Base-by-base conservation (phyloP, 768 basidiomycete species). In the Macrolepiota albuminosa region DNA sequence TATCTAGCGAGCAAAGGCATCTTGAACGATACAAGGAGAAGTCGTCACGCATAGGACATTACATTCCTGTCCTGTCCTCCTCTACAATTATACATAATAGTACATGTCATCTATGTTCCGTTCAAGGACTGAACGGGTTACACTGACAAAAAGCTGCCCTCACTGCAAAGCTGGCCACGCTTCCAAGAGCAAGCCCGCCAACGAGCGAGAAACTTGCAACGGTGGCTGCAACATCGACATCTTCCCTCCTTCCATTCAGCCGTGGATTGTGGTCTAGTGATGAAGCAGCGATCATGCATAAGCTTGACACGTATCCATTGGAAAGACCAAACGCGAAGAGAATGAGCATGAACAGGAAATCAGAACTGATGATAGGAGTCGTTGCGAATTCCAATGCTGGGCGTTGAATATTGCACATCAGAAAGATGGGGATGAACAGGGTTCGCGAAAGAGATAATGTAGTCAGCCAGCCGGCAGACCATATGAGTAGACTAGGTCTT, bases 181-280 rank as follows among this genome's bases (percentile, higher is more conserved):
- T 93, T 2, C 95, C 95, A 1, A 84, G 52, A 14, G 82, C 83
- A 56, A 97, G 74, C 6, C 95, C 95, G 4, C 84, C 87, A 1
- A 91, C 87, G 5, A 94, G 69, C 62, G 83, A 91, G 73, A 95
- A 95, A 64, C 82, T 86, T 3, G 85, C 85, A 11, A 97, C 78
- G 0, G 90, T 91, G 4, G 93, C 93, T 4, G 93, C 93, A 16
- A 89, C 79, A 66, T 96, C 93, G 26, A 95, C 89, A 66, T 95
- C 90, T 58, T 91, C 88, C 52, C 78, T 77, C 43, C 82, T 76
- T 7, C 88, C 87, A 63, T 83, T 80, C 52, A 97, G 71, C 47
- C 80, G 78, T 13, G 86, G 85, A 68, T 96, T 96, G 67, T 93
- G 88, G 59, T 87, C 83, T 5, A 92, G 73, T 4, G 91, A 93